Evolutionary conservation across 495 filamentous ascomycete species (phyloP), one percentile per base, ranked within the genome.

Genomic region (Lineolata rhizophorae): DNA sequence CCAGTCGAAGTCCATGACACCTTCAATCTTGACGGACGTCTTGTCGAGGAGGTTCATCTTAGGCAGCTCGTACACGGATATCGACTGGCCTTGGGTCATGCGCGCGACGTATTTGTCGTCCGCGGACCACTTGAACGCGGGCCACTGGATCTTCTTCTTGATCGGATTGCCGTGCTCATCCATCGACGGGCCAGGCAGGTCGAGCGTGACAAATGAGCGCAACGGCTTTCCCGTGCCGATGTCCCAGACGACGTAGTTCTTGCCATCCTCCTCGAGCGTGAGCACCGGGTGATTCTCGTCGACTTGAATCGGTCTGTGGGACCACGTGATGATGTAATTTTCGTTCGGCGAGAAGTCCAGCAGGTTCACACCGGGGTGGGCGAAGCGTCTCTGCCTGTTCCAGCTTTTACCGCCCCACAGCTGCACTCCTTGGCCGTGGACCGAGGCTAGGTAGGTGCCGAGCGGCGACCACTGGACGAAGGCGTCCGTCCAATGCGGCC

Each of bases 231-330:
- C 68, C 4, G 87, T 82, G 39, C 76, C 79, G 33, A 95, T 70
- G 53, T 97, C 87, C 87, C 87, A 97, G 45, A 97, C 80, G 45
- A 97, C 76, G 48, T 94, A 94, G 63, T 93, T 91, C 66, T 95
- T 94, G 39, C 87, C 87, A 43, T 97, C 87, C 48, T 97, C 87
- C 48, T 94, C 87, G 37, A 77, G 54, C 4, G 77, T 71, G 20
- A 97, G 56, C 2, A 78, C 54, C 4, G 84, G 76, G 42, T 83
- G 67, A 18, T 78, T 77, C 47, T 95, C 87, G 24, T 85, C 80
- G 19, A 97, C 81, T 37, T 72, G 64, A 41, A 97, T 84, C 16
- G 87, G 80, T 19, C 76, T 64, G 51, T 84, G 78, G 17, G 85
- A 94, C 87, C 87, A 97, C 20, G 87, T 94, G 20, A 84, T 85